These are phyloP conservation scores for Hypoxylon sp. DNA, from an alignment of 2,329 filamentous ascomycete genomes.

Conservation along the genomic window DNA sequence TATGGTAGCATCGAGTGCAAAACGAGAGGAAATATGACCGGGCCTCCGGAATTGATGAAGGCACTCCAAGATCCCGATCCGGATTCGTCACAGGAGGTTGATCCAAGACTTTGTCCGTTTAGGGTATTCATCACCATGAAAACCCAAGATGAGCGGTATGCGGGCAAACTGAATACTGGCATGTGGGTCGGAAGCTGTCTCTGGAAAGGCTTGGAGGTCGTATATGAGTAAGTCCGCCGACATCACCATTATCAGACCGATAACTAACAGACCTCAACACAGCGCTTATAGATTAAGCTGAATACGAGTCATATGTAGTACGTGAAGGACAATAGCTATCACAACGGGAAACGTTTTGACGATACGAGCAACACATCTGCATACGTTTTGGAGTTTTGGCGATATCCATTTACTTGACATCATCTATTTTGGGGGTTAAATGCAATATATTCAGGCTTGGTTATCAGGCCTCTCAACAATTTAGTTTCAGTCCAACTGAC, in stretches of 20 bases:
- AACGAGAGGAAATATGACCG: constrained; percentile 47
- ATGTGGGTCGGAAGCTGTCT: constrained; percentile 53
- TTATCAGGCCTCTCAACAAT: neutral
- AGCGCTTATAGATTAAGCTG: constrained; percentile 49
- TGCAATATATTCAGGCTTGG: neutral
- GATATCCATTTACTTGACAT: constrained; percentile 2
- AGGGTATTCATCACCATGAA: constrained; percentile 53
- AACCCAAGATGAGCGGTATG: constrained; percentile 53
- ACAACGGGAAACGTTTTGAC: constrained; percentile 1
- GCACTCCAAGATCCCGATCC: constrained; percentile 45
- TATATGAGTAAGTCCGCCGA: constrained; percentile 51
- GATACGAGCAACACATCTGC: neutral
- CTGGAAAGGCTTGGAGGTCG: constrained; percentile 51
- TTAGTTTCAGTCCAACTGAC: neutral
- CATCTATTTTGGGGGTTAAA: neutral
- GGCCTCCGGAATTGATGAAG: constrained; percentile 46
- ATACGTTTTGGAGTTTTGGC: constrained; percentile 11
- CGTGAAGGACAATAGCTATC: neutral
- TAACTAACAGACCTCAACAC: constrained; percentile 31
- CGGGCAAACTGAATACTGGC: constrained; percentile 49
- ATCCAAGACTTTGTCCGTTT: constrained; percentile 47
- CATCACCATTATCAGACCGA: neutral
- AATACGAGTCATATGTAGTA: neutral
- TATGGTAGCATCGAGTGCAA: constrained; percentile 52
- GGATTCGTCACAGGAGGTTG: constrained; percentile 35